These are phyloP conservation scores for Trichocladium uniseriatum DNA, from an alignment of 495 filamentous ascomycete species.

Conservation along the genomic window DNA sequence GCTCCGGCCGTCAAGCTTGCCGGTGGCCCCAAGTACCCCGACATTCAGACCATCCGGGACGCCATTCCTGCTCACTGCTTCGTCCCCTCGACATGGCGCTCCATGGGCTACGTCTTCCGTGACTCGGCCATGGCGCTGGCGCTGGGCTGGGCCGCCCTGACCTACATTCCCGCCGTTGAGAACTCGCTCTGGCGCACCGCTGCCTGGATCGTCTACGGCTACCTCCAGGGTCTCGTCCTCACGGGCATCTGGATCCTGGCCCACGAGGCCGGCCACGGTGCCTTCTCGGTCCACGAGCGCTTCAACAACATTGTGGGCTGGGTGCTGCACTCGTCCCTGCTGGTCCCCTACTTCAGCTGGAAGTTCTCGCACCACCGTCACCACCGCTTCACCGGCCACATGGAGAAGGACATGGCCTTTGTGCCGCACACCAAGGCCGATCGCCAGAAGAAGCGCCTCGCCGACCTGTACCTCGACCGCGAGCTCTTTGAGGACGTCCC, in stretches of 20 bases:
- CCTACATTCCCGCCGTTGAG: conserved; percentile 50
- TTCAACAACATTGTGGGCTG: conserved; percentile 81
- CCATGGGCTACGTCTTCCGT: conserved; percentile 58
- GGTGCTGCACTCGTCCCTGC: conserved; percentile 66
- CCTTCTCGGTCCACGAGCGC: conserved; percentile 67
- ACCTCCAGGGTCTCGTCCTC: conserved; percentile 65
- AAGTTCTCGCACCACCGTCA: conserved; percentile 90
- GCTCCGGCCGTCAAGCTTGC: conserved; percentile 42
- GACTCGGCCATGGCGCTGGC: conserved; percentile 52
- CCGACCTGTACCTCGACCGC: conserved; percentile 46
- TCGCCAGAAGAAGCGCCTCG: conserved; percentile 57
- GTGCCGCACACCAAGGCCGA: conserved; percentile 71
- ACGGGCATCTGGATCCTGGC: conserved; percentile 83
- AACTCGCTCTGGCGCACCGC: conserved; percentile 42
- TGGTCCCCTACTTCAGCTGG: conserved; percentile 89
- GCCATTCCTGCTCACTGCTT: conserved; percentile 78
- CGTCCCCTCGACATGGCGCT: conserved; percentile 53
- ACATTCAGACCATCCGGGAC: conserved; percentile 66
- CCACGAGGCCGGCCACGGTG: conserved; percentile 82
- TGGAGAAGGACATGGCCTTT: conserved; percentile 98
- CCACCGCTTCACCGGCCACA: conserved; percentile 89
- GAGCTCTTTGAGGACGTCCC: conserved; percentile 91
- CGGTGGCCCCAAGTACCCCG: conserved; percentile 57
- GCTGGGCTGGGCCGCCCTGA: conserved; percentile 58
- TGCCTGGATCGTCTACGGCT: conserved; percentile 59